A percentile compares a stretch with the other conserved stretches of the same genome.
phyloP scores from a whole-genome alignment of 441 rosid genomes.

The Corymbia calophylla region DNA sequence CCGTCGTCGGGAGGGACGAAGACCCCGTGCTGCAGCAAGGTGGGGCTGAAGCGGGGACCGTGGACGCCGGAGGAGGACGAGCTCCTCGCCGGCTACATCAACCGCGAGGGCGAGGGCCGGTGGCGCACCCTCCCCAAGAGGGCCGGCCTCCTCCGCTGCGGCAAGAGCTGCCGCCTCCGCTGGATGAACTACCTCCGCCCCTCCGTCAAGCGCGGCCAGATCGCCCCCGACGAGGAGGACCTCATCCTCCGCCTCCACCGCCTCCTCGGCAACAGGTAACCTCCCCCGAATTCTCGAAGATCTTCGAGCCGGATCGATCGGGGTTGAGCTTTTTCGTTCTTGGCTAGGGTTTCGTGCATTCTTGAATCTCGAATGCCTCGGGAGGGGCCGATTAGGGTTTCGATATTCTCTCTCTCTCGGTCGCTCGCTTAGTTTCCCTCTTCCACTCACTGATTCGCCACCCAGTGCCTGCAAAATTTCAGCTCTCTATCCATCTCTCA shows the following conservation, averaged over 20 bases:
- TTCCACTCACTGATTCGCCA: neutral
- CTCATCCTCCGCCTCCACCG: slow-evolving; percentile 82
- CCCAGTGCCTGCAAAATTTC: neutral
- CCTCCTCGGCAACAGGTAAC: slow-evolving; percentile 65
- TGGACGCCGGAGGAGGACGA: slow-evolving; percentile 76
- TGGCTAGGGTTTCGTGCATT: slow-evolving; percentile 12
- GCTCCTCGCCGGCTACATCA: slow-evolving; percentile 41
- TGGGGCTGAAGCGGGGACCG: slow-evolving; percentile 69
- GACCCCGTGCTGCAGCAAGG: slow-evolving; percentile 37
- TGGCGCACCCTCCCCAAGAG: slow-evolving; percentile 73
- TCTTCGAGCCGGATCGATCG: neutral
- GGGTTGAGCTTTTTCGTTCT: neutral
- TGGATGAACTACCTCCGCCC: slow-evolving; percentile 87
- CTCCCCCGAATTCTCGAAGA: neutral
- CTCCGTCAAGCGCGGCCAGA: slow-evolving; percentile 58
- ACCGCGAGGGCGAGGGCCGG: slow-evolving; percentile 63
- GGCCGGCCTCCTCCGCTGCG: slow-evolving; percentile 69
- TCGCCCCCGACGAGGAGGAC: slow-evolving; percentile 76
- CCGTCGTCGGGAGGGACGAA: slow-evolving; percentile 9
- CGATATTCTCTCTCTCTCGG: neutral
- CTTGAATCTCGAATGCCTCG: neutral
- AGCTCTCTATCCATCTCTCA: neutral
- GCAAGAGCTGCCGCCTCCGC: slow-evolving; percentile 74
- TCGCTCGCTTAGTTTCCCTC: neutral
- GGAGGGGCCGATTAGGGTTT: neutral